These are phyloP conservation scores for Orychophragmus violaceus DNA, from an alignment of 345 rosid species.

Conservation along the genomic window DNA sequence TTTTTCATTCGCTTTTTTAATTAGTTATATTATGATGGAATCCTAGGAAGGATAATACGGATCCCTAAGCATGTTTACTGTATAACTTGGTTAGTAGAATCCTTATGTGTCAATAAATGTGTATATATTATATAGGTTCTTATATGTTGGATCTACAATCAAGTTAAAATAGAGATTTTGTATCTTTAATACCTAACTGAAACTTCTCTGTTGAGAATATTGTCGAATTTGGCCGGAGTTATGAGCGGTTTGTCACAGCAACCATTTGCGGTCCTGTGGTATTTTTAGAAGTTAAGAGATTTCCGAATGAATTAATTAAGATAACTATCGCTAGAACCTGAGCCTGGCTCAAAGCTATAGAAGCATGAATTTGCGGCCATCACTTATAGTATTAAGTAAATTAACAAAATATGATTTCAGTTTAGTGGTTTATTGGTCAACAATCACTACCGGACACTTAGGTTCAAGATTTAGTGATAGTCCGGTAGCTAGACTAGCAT, in stretches of 20 bases:
- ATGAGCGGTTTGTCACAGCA: not conserved
- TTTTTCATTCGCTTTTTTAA: not conserved
- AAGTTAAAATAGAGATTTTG: not conserved
- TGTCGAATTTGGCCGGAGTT: not conserved
- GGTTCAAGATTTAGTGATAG: too few species aligned
- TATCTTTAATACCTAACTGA: not conserved
- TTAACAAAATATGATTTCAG: too few species aligned
- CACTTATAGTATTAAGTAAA: too few species aligned
- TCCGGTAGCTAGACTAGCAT: too few species aligned
- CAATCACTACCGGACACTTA: too few species aligned
- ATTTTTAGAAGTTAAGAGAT: not conserved
- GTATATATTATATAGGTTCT: not conserved
- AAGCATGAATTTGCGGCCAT: too few species aligned
- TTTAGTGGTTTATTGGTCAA: too few species aligned
- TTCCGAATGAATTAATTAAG: not conserved
- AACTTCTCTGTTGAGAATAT: not conserved
- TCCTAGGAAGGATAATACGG: not conserved
- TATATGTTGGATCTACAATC: not conserved
- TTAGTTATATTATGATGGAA: not conserved
- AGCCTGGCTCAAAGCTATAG: too few species aligned
- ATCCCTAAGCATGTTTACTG: not conserved
- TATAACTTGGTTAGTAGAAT: not conserved
- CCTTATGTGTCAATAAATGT: not conserved
- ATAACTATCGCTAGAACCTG: too few species aligned
- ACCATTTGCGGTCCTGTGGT: not conserved